These are phyloP conservation scores for Ampelocalamus luodianensis DNA, from an alignment of 176 grass and related monocot species.

Conservation along the genomic window DNA sequence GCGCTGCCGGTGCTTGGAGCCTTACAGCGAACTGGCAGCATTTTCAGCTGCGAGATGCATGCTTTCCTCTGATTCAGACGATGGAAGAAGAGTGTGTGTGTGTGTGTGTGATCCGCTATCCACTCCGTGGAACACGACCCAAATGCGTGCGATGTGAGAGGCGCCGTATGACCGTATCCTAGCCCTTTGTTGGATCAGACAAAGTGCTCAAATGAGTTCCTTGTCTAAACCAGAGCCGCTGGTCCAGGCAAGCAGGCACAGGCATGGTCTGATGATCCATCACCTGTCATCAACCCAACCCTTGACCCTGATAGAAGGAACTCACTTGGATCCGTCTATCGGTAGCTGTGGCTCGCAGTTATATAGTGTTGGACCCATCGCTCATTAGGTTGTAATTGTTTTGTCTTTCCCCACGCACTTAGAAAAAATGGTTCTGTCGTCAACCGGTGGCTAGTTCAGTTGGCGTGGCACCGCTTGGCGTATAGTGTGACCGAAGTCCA, in stretches of 20 bases:
- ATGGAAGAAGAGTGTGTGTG: too few relatives aligned
- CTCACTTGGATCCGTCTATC: background rate
- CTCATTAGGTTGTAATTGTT: background rate
- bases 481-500: too few relatives aligned
- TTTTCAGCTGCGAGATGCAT: constrained; percentile 13
- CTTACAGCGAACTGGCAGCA: background rate
- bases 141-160: background rate
- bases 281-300: background rate
- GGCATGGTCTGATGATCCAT: background rate
- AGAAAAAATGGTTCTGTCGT: fast-evolving
- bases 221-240: background rate
- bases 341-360: background rate
- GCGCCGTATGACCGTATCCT: background rate
- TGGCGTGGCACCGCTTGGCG: too few relatives aligned
- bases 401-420: background rate
- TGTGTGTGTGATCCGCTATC: background rate
- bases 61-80: background rate
- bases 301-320: background rate
- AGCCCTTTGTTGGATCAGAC: too few relatives aligned
- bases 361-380: background rate
- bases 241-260: background rate
- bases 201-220: too few relatives aligned
- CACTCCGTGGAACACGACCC: background rate
- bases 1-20: constrained; percentile 15
- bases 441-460: background rate